These are phyloP conservation scores for Aristolochia californica DNA, from an alignment of 164 flowering plant genomes.

Conservation along the genomic window DNA sequence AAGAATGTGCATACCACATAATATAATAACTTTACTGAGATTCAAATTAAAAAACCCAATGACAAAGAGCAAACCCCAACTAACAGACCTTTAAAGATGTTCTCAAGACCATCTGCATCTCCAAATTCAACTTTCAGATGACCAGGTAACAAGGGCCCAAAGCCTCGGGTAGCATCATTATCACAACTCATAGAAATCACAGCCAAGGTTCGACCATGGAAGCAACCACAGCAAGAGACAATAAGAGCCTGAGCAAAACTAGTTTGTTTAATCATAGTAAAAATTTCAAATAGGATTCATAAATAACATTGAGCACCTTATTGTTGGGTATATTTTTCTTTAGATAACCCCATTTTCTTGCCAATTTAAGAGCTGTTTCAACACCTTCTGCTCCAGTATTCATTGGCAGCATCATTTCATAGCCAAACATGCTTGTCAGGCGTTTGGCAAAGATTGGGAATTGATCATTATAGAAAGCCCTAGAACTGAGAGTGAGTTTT, in stretches of 20 bases:
- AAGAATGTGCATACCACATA: too few species aligned
- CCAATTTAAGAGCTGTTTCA: constrained; percentile 88
- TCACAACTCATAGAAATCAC: constrained; percentile 99
- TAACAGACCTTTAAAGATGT: constrained; percentile 55
- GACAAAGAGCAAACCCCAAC: too few species aligned
- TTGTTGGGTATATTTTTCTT: constrained; percentile 78
- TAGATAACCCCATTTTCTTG: constrained; percentile 90
- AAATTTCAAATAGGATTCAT: neutral
- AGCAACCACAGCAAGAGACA: constrained; percentile 97
- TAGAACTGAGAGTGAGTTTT: constrained; percentile 78
- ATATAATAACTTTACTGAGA: too few species aligned
- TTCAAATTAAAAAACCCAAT: too few species aligned
- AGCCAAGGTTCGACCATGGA: constrained; percentile 93
- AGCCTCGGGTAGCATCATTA: constrained; percentile 93
- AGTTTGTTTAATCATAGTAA: neutral
- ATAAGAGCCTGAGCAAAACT: constrained; percentile 61
- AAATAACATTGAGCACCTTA: constrained; percentile 38
- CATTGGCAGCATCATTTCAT: constrained; percentile 98
- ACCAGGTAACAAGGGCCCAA: constrained; percentile 88
- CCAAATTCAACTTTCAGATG: constrained; percentile 93
- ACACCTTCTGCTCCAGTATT: constrained; percentile 99
- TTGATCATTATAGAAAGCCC: constrained; percentile 89
- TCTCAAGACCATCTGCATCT: constrained; percentile 70
- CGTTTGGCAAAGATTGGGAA: constrained; percentile 77
- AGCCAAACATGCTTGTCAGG: constrained; percentile 66